These are phyloP conservation scores for Lactarius quietus DNA, from an alignment of 768 basidiomycete genomes.

Conservation along the genomic window DNA sequence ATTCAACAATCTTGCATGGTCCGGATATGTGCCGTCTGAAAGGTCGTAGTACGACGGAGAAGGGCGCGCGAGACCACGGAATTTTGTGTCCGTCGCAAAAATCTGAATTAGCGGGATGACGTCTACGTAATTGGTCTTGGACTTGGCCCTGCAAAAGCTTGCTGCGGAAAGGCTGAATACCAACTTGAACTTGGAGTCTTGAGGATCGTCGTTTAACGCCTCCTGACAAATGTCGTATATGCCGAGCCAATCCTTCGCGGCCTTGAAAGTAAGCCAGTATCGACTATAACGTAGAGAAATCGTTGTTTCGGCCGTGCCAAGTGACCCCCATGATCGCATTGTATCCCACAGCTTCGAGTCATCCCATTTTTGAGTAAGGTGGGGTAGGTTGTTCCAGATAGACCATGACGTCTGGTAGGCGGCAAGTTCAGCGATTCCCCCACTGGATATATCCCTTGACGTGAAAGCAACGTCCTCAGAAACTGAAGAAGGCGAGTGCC, in stretches of 20 bases:
- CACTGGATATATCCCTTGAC: neutral
- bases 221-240: neutral
- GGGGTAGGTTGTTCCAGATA: neutral
- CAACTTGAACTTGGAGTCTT: neutral
- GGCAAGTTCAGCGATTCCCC: neutral
- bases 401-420: constrained; percentile 8
- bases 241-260: neutral
- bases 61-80: neutral
- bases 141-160: neutral
- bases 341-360: neutral
- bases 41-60: neutral
- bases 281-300: neutral
- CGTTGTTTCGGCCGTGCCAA: neutral
- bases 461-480: neutral
- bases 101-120: neutral
- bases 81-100: neutral
- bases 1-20: neutral
- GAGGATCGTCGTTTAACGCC: neutral
- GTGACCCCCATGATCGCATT: neutral
- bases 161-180: constrained; percentile 8
- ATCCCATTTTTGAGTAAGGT: no score
- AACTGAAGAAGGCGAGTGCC: neutral
- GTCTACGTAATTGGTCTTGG: neutral
- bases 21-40: neutral
- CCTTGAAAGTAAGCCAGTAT: constrained; percentile 12